Base-by-base conservation (phyloP, 495 filamentous ascomycete genomes). In the Penicillium crystallinum region DNA sequence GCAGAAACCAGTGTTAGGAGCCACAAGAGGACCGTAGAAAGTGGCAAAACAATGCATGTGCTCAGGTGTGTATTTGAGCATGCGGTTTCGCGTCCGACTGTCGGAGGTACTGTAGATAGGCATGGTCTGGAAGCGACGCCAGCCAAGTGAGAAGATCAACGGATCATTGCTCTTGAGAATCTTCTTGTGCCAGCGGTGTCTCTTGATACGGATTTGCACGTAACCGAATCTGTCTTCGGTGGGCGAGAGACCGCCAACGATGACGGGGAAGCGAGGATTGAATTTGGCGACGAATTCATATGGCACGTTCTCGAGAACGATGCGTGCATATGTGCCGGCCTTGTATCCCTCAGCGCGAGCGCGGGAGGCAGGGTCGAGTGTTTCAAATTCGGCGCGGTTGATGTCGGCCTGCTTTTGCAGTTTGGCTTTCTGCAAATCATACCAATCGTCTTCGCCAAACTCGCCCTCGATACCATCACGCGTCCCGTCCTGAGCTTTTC, bases 391-490 rank as follows among this genome's bases (percentile, higher is more conserved):
- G 41, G 87, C 81, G 55, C 89, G 89, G 73, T 98, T 98, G 77
- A 98, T 95, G 51, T 89, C 83, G 40, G 90, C 76, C 66, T 97
- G 95, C 71, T 95, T 97, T 67, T 97, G 87, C 53, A 97, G 80
- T 59, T 87, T 80, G 21, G 95, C 90, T 67, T 98, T 98, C 63
- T 98, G 95, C 21, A 88, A 79, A 63, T 97, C 91, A 65, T 97
- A 97, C 95, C 95, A 98, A 37, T 97, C 90, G 60, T 98, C 93
- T 70, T 97, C 91, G 29, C 90, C 95, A 60, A 96, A 97, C 62
- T 93, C 82, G 40, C 81, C 77, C 34, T 90, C 78, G 0, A 59
- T 63, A 14, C 77, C 77, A 15, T 77, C 84, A 25, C 85, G 79
- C 18, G 82, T 81, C 37, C 83, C 81, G 11, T 88, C 82, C 58